These are phyloP conservation scores for Teratosphaeria viscida DNA, from an alignment of 2,329 filamentous ascomycete species.

Conservation along the genomic window DNA sequence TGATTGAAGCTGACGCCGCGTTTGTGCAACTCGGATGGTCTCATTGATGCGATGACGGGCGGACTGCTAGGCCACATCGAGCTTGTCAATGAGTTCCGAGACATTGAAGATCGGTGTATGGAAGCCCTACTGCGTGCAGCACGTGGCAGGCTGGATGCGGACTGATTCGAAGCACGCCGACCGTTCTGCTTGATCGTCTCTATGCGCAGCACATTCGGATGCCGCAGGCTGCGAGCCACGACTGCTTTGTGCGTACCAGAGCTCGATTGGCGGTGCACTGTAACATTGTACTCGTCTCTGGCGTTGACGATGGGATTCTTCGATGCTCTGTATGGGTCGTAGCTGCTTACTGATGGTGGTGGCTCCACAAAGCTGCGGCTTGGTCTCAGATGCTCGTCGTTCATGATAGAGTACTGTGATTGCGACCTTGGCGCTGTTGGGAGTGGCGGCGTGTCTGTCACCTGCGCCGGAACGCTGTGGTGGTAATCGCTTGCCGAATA, in stretches of 20 bases:
- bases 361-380: constrained; percentile 41
- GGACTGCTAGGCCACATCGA: constrained; percentile 39
- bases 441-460: constrained; percentile 25
- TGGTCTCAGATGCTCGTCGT: constrained; percentile 40
- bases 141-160: constrained; percentile 24
- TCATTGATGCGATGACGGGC: constrained; percentile 33
- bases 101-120: constrained; percentile 25
- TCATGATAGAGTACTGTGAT: constrained; percentile 48
- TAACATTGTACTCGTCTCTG: constrained; percentile 54
- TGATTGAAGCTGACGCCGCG: constrained; percentile 56
- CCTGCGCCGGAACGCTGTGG: constrained; percentile 33
- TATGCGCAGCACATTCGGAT: constrained; percentile 33
- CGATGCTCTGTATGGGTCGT: constrained; percentile 74
- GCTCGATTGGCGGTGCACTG: constrained; percentile 48
- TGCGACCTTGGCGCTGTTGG: constrained; percentile 32
- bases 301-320: constrained; percentile 39
- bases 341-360: constrained; percentile 48
- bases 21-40: constrained; percentile 44
- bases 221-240: constrained; percentile 28
- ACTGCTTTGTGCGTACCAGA: constrained; percentile 28
- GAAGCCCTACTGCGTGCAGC: constrained; percentile 23
- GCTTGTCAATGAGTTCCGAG: constrained; percentile 35
- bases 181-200: constrained; percentile 26
- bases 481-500: constrained; percentile 89
- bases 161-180: constrained; percentile 17